These are phyloP conservation scores for Aureobasidium mangrovei DNA, from an alignment of 2,329 filamentous ascomycete species.

Conservation along the genomic window DNA sequence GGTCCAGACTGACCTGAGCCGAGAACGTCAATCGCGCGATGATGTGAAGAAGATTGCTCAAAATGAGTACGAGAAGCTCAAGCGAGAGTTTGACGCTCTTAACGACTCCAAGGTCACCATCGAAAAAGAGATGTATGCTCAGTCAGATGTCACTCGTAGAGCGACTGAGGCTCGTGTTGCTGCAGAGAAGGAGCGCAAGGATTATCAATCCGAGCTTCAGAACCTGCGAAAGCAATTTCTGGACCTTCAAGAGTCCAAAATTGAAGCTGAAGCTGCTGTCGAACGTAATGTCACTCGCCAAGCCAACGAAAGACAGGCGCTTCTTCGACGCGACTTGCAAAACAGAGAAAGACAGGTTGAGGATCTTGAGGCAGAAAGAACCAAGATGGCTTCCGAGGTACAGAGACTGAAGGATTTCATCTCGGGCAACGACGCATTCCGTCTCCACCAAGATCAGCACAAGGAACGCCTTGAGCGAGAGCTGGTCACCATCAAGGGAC, in stretches of 20 bases:
- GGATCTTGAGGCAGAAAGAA: constrained; percentile 71
- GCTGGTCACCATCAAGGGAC: constrained; percentile 80
- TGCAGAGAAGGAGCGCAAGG: constrained; percentile 80
- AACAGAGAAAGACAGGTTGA: constrained; percentile 66
- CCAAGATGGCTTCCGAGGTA: constrained; percentile 67
- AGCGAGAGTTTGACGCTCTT: constrained; percentile 74
- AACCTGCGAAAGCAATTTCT: constrained; percentile 74
- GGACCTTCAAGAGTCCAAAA: constrained; percentile 73
- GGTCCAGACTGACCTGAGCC: constrained; percentile 78
- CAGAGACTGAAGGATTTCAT: constrained; percentile 82
- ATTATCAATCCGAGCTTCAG: constrained; percentile 78
- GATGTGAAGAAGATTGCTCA: constrained; percentile 87
- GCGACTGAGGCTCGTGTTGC: constrained; percentile 71
- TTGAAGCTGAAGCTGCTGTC: constrained; percentile 70
- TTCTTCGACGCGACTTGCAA: constrained; percentile 70
- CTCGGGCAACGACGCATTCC: constrained; percentile 80
- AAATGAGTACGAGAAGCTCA: constrained; percentile 73
- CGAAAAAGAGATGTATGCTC: constrained; percentile 93
- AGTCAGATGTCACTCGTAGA: constrained; percentile 82
- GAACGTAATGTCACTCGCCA: constrained; percentile 71
- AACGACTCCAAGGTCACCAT: constrained; percentile 96
- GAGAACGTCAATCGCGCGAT: constrained; percentile 85
- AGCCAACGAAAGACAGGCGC: constrained; percentile 71
- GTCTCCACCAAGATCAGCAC: constrained; percentile 81
- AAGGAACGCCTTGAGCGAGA: constrained; percentile 91